Percentiles rank a stretch among this genome's conserved stretches.
Evolutionary conservation across 1,139 yeast species (phyloP).

Genomic region (Geotrichum armillariae): DNA sequence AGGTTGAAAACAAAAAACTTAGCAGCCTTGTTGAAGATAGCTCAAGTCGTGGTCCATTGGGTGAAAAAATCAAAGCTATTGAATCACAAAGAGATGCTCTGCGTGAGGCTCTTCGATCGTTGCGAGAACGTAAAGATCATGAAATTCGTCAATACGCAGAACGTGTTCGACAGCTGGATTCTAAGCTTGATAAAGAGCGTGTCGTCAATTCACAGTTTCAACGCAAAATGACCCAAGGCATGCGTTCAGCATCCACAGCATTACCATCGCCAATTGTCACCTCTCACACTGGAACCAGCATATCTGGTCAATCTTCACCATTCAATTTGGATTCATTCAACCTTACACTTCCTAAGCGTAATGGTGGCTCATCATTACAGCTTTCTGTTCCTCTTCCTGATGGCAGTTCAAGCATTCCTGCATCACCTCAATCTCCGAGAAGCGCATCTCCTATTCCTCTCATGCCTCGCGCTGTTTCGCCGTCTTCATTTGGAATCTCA

Average conservation of each 20-base stretch:
- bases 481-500: slow-evolving; percentile 31
- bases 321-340: slow-evolving; percentile 1
- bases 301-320: not conserved
- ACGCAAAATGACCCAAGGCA: slow-evolving; percentile 31
- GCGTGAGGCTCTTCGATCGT: slow-evolving; percentile 42
- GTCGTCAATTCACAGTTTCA: slow-evolving; percentile 28
- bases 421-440: slow-evolving; percentile 23
- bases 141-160: slow-evolving; percentile 37
- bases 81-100: slow-evolving; percentile 47
- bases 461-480: slow-evolving; percentile 28
- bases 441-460: slow-evolving; percentile 25
- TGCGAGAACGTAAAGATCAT: slow-evolving; percentile 41
- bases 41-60: slow-evolving; percentile 35
- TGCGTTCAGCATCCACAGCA: slow-evolving; percentile 19
- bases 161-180: slow-evolving; percentile 36
- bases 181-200: slow-evolving; percentile 33
- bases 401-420: not conserved
- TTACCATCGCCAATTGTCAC: not conserved
- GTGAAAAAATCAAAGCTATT: slow-evolving; percentile 35
- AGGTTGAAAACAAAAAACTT: slow-evolving; percentile 38
- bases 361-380: not conserved
- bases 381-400: not conserved
- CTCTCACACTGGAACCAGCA: not conserved
- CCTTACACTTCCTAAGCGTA: slow-evolving; percentile 4
- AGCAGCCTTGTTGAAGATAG: slow-evolving; percentile 35